Conservation (phyloP, 1,139 yeast genomes). For the Ashbya aceris region DNA sequence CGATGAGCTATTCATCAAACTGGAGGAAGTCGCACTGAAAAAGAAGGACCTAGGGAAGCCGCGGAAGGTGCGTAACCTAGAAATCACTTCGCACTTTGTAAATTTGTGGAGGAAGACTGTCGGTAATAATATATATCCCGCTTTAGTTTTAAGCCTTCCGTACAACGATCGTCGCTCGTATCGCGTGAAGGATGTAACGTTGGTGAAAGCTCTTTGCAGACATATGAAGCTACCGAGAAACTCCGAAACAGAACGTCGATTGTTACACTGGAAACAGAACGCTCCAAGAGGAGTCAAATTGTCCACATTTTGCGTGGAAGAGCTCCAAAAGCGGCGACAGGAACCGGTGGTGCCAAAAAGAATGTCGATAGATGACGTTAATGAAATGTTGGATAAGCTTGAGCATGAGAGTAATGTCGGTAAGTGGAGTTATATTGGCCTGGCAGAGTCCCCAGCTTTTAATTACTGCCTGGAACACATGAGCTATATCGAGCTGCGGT, state of each 20-base stretch:
- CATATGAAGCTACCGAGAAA: conserved; percentile 42
- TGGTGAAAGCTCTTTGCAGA: conserved; percentile 39
- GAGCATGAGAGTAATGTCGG: conserved; percentile 31
- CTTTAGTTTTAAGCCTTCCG: conserved; percentile 54
- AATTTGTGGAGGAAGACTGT: conserved; percentile 53
- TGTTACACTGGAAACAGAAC: conserved; percentile 38
- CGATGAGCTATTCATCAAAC: conserved; percentile 25
- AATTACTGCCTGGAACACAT: conserved; percentile 44
- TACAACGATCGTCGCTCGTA: conserved; percentile 47
- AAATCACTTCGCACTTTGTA: conserved; percentile 36
- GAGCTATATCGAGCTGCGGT: conserved; percentile 57
- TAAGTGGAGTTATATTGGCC: conserved; percentile 18
- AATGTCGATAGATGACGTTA: conserved; percentile 49
- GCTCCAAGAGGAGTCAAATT: conserved; percentile 29
- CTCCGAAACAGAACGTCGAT: conserved; percentile 41
- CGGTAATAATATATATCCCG: conserved; percentile 65
- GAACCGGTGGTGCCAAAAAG: conserved; percentile 30
- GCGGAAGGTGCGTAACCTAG: conserved; percentile 14
- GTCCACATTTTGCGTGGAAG: conserved; percentile 35
- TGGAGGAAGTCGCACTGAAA: conserved; percentile 16
- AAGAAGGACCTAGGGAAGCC: conserved; percentile 16
- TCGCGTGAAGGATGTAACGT: conserved; percentile 43
- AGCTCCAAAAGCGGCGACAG: conserved; percentile 34
- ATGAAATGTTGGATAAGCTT: conserved; percentile 46
- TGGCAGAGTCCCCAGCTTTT: conserved; percentile 33